Conservation (phyloP, 2,329 filamentous ascomycete species). For the Xylariaceae sp. region DNA sequence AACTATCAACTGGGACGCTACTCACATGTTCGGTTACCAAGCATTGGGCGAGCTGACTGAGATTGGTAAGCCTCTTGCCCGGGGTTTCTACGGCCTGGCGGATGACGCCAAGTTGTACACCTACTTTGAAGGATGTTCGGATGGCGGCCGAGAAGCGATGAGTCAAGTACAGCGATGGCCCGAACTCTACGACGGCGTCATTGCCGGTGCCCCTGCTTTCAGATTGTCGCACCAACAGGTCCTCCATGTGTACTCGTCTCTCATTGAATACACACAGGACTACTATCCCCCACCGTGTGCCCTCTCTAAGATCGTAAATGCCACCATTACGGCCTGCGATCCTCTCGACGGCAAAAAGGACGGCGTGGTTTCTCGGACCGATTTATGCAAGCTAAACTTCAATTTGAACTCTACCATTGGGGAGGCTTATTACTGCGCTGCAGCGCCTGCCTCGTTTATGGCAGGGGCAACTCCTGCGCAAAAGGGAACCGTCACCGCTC, state of each 20-base stretch:
- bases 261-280: slow-evolving; percentile 36
- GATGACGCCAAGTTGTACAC: slow-evolving; percentile 39
- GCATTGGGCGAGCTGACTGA: slow-evolving; percentile 48
- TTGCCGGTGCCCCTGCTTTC: slow-evolving; percentile 45
- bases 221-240: slow-evolving; percentile 41
- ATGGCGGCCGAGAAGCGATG: slow-evolving; percentile 48
- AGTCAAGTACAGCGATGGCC: slow-evolving; percentile 38
- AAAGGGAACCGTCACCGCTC: slow-evolving; percentile 32
- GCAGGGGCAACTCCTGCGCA: slow-evolving; percentile 24
- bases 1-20: slow-evolving; percentile 46
- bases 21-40: slow-evolving; percentile 49
- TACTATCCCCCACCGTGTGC: slow-evolving; percentile 44
- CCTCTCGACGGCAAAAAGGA: slow-evolving; percentile 51
- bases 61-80: slow-evolving; percentile 42
- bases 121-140: slow-evolving; percentile 49
- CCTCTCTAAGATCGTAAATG: slow-evolving; percentile 49
- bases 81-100: slow-evolving; percentile 34
- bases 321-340: slow-evolving; percentile 51
- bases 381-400: slow-evolving; percentile 34
- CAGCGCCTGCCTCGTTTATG: slow-evolving; percentile 19
- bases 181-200: slow-evolving; percentile 41
- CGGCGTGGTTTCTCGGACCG: slow-evolving; percentile 43
- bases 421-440: slow-evolving; percentile 32
- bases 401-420: slow-evolving; percentile 31
- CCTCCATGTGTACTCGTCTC: slow-evolving; percentile 36